Percentiles rank a stretch among this genome's conserved stretches.
Conservation (phyloP, 495 filamentous ascomycete species). For the Gamarada debralockiae region DNA sequence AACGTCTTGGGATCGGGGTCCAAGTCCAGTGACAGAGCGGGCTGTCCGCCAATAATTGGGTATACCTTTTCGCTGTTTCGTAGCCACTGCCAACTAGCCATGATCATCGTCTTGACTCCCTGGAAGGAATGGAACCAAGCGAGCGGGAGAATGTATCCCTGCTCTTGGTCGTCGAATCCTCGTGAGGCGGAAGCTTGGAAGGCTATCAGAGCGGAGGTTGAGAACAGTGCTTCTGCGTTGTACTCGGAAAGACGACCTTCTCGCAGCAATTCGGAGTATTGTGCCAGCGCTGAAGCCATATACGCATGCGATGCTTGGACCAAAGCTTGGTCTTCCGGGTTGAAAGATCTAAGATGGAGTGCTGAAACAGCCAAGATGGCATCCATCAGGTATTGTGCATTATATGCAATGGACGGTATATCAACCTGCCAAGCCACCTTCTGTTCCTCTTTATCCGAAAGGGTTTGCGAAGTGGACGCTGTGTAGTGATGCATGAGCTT, state of each 20-base stretch:
- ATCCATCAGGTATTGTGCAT: conserved; percentile 47
- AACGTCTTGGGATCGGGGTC: conserved; percentile 33
- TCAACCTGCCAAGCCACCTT: conserved; percentile 49
- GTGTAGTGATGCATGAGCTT: conserved; percentile 53
- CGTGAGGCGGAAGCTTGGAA: conserved; percentile 54
- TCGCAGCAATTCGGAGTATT: conserved; percentile 46
- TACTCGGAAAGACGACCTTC: conserved; percentile 44
- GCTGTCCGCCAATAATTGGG: conserved; percentile 52
- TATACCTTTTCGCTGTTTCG: conserved; percentile 44
- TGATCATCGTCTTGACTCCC: conserved; percentile 46
- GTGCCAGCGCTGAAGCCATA: conserved; percentile 51
- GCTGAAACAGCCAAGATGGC: conserved; percentile 54
- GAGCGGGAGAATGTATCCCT: conserved; percentile 43
- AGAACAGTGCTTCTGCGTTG: conserved; percentile 53
- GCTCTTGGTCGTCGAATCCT: conserved; percentile 44
- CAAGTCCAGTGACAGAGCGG: conserved; percentile 44
- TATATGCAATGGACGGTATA: conserved; percentile 51
- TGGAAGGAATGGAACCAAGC: conserved; percentile 58
- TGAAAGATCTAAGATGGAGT: conserved; percentile 44
- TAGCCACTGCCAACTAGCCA: conserved; percentile 39
- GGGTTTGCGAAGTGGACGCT: conserved; percentile 45
- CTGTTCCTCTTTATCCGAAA: conserved; percentile 38
- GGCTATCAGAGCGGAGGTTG: conserved; percentile 50
- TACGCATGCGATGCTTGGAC: conserved; percentile 52
- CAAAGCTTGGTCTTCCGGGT: conserved; percentile 46